A percentile compares a stretch with the other conserved stretches of the same genome.
phyloP scores from a whole-genome alignment of 2,329 filamentous ascomycete genomes.

The Biscogniauxia sp. region DNA sequence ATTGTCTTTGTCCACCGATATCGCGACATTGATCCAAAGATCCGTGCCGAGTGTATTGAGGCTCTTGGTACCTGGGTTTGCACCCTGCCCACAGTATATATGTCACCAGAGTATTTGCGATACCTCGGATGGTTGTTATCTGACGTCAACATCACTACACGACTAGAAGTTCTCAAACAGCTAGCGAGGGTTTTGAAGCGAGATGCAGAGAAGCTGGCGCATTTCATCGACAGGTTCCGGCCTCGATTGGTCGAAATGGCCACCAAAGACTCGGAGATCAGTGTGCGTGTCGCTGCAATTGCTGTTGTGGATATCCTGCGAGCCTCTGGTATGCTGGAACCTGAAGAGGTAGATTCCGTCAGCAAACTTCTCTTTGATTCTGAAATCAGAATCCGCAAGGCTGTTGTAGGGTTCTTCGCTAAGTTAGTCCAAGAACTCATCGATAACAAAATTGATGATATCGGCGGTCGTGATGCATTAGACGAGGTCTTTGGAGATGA shows the following conservation, averaged over 20 bases:
- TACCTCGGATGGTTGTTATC: conserved; percentile 96
- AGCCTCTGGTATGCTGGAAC: conserved; percentile 82
- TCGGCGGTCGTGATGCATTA: conserved; percentile 75
- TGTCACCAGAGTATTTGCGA: conserved; percentile 84
- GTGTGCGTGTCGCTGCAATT: conserved; percentile 77
- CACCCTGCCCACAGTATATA: conserved; percentile 79
- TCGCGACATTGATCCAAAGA: conserved; percentile 86
- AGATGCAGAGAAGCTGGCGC: conserved; percentile 77
- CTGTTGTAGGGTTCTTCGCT: conserved; percentile 86
- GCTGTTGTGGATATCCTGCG: conserved; percentile 79
- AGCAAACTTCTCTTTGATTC: conserved; percentile 87
- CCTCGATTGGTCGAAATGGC: conserved; percentile 90
- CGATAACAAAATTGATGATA: conserved; percentile 75
- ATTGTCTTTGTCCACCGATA: conserved; percentile 94
- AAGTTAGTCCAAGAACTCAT: conserved; percentile 82
- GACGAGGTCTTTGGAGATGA: conserved; percentile 70
- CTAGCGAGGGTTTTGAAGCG: conserved; percentile 76
- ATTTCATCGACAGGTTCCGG: conserved; percentile 91
- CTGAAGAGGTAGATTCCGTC: conserved; percentile 84
- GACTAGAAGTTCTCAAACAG: conserved; percentile 84
- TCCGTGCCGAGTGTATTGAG: conserved; percentile 83
- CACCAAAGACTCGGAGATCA: conserved; percentile 76
- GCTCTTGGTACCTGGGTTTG: conserved; percentile 88
- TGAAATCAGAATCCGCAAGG: conserved; percentile 80
- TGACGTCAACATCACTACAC: conserved; percentile 70